Evolutionary conservation across 352 stramenopile species (phyloP).

Genomic region (Phytophthora capsici): DNA sequence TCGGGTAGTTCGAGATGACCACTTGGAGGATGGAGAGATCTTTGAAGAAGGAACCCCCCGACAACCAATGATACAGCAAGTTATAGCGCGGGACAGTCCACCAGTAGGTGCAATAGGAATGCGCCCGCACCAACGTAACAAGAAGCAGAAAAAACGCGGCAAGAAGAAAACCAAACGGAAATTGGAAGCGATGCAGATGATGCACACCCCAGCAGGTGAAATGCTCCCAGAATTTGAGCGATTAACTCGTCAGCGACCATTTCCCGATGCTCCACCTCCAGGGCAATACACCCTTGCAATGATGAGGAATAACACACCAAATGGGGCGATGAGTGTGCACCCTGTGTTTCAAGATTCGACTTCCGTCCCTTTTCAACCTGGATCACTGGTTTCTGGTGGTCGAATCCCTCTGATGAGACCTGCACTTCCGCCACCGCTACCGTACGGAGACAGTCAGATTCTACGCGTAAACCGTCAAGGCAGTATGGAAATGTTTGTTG

Average conservation of each 20-base stretch:
- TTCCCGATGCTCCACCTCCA: constrained; percentile 14
- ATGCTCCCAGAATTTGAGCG: constrained; percentile 39
- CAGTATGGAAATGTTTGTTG: constrained; percentile 57
- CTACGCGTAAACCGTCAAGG: constrained; percentile 78
- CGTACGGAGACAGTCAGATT: constrained; percentile 65
- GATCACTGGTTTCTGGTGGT: constrained; percentile 2
- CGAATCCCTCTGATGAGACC: constrained; percentile 17
- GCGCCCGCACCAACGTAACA: constrained; percentile 30
- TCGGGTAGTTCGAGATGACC: constrained; percentile 27
- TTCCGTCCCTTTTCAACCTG: constrained; percentile 19
- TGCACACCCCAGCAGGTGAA: constrained; percentile 8
- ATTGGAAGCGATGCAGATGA: constrained; percentile 56
- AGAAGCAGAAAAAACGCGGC: constrained; percentile 79
- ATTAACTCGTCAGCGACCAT: constrained; percentile 38
- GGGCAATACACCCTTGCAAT: constrained; percentile 30
- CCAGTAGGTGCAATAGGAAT: constrained; percentile 6
- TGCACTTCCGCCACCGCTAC: constrained; percentile 9
- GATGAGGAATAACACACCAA: constrained; percentile 32
- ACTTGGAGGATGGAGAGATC: constrained; percentile 79
- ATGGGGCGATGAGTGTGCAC: constrained; percentile 20
- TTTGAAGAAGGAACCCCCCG: constrained; percentile 60
- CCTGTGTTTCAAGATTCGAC: constrained; percentile 30
- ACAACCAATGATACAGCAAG: constrained; percentile 47
- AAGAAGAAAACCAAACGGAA: constrained; percentile 85
- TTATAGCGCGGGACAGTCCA: constrained; percentile 40